Percentiles rank a stretch among this genome's conserved stretches.
Evolutionary conservation across 495 filamentous ascomycete species (phyloP).

Genomic region (Hypoxylon fuscum): DNA sequence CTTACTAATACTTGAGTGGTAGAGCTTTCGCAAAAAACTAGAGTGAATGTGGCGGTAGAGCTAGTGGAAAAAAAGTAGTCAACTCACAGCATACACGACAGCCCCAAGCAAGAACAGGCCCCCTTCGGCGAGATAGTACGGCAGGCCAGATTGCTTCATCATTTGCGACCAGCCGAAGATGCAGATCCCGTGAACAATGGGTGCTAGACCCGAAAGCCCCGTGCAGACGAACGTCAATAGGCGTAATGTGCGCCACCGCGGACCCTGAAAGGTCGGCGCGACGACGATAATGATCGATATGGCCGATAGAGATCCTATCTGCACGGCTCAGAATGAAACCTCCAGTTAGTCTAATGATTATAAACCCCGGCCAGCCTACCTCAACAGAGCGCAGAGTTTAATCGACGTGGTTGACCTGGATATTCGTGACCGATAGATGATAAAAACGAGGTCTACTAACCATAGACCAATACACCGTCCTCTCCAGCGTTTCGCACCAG

Average conservation of each 20-base stretch:
- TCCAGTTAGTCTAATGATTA: conserved; percentile 8
- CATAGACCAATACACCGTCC: conserved; percentile 59
- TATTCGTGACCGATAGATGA: not conserved
- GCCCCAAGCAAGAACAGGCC: conserved; percentile 49
- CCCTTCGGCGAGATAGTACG: conserved; percentile 54
- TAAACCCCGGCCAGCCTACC: too few relatives aligned
- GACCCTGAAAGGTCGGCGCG: conserved; percentile 56
- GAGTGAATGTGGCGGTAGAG: not conserved
- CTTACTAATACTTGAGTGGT: too few relatives aligned
- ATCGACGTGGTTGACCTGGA: too few relatives aligned
- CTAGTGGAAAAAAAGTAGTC: conserved; percentile 13
- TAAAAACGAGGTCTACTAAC: conserved; percentile 29
- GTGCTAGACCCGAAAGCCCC: conserved; percentile 57
- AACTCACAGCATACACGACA: conserved; percentile 54
- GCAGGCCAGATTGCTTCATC: conserved; percentile 54
- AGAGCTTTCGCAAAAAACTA: too few relatives aligned
- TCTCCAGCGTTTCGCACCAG: conserved; percentile 54
- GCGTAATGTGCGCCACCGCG: conserved; percentile 46
- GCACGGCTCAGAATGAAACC: not conserved
- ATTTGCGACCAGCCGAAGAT: conserved; percentile 53
- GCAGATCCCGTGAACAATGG: conserved; percentile 55
- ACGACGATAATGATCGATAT: conserved; percentile 50
- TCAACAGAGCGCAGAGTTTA: too few relatives aligned
- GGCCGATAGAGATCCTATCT: conserved; percentile 47
- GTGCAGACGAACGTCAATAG: conserved; percentile 56